phyloP scores from a whole-genome alignment of 148 eudicot species.

The Rhododendron ferrugineum region DNA sequence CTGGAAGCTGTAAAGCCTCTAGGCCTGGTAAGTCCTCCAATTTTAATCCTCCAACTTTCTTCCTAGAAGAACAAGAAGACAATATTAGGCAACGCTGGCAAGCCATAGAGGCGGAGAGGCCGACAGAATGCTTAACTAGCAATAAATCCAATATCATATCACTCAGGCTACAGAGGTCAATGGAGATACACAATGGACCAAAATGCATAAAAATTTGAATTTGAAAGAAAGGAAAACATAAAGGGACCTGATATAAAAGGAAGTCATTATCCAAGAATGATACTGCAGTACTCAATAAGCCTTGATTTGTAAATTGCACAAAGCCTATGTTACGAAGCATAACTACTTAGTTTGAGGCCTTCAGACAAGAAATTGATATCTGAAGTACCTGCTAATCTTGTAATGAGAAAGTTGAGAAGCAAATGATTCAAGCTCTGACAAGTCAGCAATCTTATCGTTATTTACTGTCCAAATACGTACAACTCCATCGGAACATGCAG shows the following conservation, averaged over 20 bases:
- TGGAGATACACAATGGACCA: neutral
- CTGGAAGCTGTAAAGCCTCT: conserved; percentile 82
- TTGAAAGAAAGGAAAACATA: neutral
- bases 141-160: neutral
- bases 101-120: conserved; percentile 3
- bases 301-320: neutral
- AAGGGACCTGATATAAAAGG: neutral
- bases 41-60: conserved; percentile 89
- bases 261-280: neutral
- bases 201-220: neutral
- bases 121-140: neutral
- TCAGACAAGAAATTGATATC: neutral
- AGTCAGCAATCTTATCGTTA: conserved; percentile 64
- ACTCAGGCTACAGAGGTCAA: neutral
- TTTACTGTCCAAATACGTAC: conserved; percentile 81
- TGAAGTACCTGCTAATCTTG: conserved; percentile 73
- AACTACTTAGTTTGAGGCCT: neutral
- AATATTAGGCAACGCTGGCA: neutral
- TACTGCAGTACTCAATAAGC: neutral
- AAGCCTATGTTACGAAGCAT: neutral
- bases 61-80: conserved; percentile 35
- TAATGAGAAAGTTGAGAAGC: conserved; percentile 59
- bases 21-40: conserved; percentile 92
- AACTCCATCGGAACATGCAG: conserved; percentile 92
- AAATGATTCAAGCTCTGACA: conserved; percentile 52